These are phyloP conservation scores for Houttuynia cordata DNA, from an alignment of 164 flowering plant genomes.

Conservation along the genomic window DNA sequence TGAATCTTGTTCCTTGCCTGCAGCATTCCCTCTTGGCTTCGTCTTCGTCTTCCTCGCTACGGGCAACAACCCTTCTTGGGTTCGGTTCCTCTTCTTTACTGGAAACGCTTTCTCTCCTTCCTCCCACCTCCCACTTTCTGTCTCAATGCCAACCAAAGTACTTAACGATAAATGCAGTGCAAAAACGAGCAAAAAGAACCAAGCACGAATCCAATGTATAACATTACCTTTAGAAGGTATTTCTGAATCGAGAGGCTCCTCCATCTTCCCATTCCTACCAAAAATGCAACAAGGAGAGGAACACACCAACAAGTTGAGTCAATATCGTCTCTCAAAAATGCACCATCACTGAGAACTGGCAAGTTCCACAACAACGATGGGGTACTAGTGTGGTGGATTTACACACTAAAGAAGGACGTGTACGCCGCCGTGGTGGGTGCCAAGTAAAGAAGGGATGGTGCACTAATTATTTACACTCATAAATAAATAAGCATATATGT, in stretches of 20 bases:
- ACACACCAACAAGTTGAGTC: not conserved
- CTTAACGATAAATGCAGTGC: not conserved
- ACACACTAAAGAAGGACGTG: not conserved
- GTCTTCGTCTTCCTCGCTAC: not conserved
- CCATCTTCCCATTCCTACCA: not conserved
- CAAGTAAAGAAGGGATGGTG: not conserved
- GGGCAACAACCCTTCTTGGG: slow-evolving; percentile 7
- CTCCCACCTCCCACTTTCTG: slow-evolving; percentile 21
- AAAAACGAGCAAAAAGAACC: not conserved
- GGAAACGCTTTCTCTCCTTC: slow-evolving; percentile 33
- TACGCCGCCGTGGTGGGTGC: not conserved
- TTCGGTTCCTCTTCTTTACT: slow-evolving; percentile 45
- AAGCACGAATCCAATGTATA: too few species aligned
- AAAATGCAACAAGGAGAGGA: not conserved
- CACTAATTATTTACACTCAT: not conserved
- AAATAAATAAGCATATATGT: too few species aligned
- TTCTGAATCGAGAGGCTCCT: not conserved
- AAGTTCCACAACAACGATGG: not conserved
- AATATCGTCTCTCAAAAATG: not conserved
- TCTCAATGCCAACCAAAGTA: not conserved
- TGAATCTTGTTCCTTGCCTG: not conserved
- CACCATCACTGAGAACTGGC: not conserved
- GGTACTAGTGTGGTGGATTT: not conserved
- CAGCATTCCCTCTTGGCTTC: not conserved
- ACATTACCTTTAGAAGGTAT: not conserved